Evolutionary conservation across 2,329 filamentous ascomycete species (phyloP).

Genomic region (Pseudogymnoascus sp.): DNA sequence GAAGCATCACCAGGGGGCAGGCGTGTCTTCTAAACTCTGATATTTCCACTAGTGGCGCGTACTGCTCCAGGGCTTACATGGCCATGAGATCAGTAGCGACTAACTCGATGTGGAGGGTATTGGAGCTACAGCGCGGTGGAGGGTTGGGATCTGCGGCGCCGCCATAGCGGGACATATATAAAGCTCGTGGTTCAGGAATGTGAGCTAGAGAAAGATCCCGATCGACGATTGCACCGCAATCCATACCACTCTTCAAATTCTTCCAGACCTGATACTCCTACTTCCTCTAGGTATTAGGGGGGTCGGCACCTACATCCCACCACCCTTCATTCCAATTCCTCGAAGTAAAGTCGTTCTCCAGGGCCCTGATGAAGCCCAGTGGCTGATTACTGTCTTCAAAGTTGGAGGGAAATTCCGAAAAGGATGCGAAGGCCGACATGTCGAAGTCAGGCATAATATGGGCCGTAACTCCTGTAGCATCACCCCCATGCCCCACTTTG

Average conservation of each 20-base stretch:
- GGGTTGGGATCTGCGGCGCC: too few relatives aligned
- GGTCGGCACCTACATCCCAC: not conserved
- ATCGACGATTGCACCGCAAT: too few relatives aligned
- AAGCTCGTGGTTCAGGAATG: too few relatives aligned
- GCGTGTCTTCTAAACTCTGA: too few relatives aligned
- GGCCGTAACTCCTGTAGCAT: not conserved
- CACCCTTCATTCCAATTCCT: constrained; percentile 2
- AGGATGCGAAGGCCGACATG: not conserved
- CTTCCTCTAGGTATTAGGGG: not conserved
- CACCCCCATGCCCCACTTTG: not conserved
- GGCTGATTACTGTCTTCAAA: not conserved
- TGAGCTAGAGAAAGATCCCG: too few relatives aligned
- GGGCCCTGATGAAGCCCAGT: not conserved
- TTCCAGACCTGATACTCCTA: not conserved
- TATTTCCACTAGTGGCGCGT: too few relatives aligned
- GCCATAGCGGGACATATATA: too few relatives aligned
- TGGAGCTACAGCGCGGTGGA: too few relatives aligned
- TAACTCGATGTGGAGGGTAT: too few relatives aligned
- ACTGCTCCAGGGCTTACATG: too few relatives aligned
- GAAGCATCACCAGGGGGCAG: too few relatives aligned
- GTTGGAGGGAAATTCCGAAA: not conserved
- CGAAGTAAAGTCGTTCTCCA: not conserved
- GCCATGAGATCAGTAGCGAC: too few relatives aligned
- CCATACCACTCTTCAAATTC: not conserved
- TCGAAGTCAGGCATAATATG: not conserved